A percentile compares a stretch with the other conserved stretches of the same genome.
Evolutionary conservation across 164 flowering plant genomes (phyloP).

Genomic region (Hamamelis virginiana): DNA sequence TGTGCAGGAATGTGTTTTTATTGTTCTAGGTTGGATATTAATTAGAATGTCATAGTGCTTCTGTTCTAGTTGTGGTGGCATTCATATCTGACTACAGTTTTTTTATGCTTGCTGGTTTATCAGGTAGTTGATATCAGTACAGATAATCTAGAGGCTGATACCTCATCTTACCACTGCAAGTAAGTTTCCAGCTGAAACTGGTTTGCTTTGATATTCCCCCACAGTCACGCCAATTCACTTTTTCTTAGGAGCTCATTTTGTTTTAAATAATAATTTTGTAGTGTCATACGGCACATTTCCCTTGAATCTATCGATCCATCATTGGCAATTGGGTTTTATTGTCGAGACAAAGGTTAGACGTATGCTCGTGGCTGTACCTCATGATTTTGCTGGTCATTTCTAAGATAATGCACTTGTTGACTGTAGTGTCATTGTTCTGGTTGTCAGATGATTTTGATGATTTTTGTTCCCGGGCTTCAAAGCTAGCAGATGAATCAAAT

Average conservation of each 20-base stretch:
- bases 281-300: slow-evolving; percentile 56
- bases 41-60: not conserved
- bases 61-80: not conserved
- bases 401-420: not conserved
- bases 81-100: slow-evolving; percentile 7
- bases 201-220: not conserved
- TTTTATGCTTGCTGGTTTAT: slow-evolving; percentile 11
- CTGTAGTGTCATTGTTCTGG: not conserved
- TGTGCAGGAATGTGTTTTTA: not conserved
- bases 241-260: not conserved
- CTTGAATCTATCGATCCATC: slow-evolving; percentile 86
- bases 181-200: slow-evolving; percentile 28
- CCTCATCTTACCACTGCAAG: slow-evolving; percentile 92
- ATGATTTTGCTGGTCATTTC: not conserved
- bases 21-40: not conserved
- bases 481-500: slow-evolving; percentile 64
- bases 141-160: slow-evolving; percentile 58
- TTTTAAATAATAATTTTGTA: slow-evolving; percentile 20
- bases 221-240: not conserved
- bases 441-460: slow-evolving; percentile 82
- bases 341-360: slow-evolving; percentile 68
- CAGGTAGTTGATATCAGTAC: slow-evolving; percentile 57
- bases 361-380: not conserved
- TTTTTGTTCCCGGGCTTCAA: slow-evolving; percentile 73
- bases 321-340: slow-evolving; percentile 90